Percentiles rank a stretch among this genome's conserved stretches.
Evolutionary conservation across 2,329 filamentous ascomycete species (phyloP).

Genomic region (Trichoderma afroharzianum): DNA sequence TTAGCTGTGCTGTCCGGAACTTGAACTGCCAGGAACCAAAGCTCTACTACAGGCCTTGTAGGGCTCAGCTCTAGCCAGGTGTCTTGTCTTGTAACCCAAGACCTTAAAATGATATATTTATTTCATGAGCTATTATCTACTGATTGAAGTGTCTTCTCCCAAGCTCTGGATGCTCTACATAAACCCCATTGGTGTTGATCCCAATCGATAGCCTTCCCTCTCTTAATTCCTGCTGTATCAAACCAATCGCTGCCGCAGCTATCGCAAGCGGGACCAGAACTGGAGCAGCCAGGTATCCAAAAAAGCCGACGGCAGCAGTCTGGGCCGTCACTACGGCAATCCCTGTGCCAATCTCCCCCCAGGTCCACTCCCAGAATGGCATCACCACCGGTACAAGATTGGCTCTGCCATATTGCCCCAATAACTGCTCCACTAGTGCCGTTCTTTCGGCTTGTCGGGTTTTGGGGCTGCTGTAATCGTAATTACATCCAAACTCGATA

Average conservation of each 20-base stretch:
- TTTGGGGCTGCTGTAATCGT: neutral
- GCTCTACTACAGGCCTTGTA: no score
- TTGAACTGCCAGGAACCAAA: no score
- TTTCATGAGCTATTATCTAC: neutral
- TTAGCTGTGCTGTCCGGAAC: no score
- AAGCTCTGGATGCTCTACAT: neutral
- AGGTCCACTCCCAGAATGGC: neutral
- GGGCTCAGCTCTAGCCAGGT: no score
- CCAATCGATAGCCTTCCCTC: neutral
- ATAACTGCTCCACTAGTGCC: neutral
- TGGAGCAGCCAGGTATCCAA: neutral
- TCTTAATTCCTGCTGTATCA: neutral
- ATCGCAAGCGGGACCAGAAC: neutral
- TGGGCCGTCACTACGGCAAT: neutral
- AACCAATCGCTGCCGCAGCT: neutral
- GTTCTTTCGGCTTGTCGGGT: neutral
- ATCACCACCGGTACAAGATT: neutral
- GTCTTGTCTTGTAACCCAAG: no score
- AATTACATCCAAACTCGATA: neutral
- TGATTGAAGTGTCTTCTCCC: neutral
- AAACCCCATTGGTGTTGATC: neutral
- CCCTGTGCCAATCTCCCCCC: neutral
- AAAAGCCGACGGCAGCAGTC: no score
- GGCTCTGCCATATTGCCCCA: neutral
- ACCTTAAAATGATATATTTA: neutral